phyloP scores from a whole-genome alignment of 768 basidiomycete species.

The Termitomyces sp. region DNA sequence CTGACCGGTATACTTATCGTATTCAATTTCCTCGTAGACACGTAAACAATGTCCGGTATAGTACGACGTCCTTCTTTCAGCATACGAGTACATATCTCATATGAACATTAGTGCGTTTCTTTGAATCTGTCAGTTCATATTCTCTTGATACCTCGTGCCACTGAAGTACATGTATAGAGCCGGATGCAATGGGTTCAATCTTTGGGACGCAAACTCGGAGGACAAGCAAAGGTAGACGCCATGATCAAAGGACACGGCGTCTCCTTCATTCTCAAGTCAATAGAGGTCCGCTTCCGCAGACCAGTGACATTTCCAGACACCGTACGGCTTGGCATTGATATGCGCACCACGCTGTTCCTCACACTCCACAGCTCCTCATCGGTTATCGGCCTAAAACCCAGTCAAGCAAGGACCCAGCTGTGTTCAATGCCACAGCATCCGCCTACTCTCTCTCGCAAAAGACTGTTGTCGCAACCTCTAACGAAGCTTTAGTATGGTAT shows the following conservation, averaged over 20 bases:
- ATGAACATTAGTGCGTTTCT: conserved; percentile 51
- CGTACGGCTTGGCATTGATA: conserved; percentile 29
- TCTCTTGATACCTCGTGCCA: background rate
- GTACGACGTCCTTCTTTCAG: conserved; percentile 32
- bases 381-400: conserved; percentile 46
- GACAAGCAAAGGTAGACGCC: conserved; percentile 46
- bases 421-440: conserved; percentile 48
- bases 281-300: conserved; percentile 61
- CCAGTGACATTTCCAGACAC: conserved; percentile 80
- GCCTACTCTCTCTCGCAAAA: conserved; percentile 66
- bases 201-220: conserved; percentile 58
- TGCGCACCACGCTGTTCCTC: background rate
- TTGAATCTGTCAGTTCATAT: conserved; percentile 55
- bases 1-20: background rate
- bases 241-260: conserved; percentile 64
- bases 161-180: conserved; percentile 36
- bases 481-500: conserved; percentile 72
- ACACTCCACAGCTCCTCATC: conserved; percentile 49
- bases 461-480: conserved; percentile 60
- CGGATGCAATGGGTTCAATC: conserved; percentile 67
- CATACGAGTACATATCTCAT: background rate
- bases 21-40: conserved; percentile 42
- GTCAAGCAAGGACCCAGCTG: conserved; percentile 26
- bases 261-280: conserved; percentile 72
- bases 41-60: conserved; percentile 74